A percentile compares a stretch with the other conserved stretches of the same genome.
phyloP scores from a whole-genome alignment of 805 yeast genomes.

The Schwanniomyces pseudopolymorphus region DNA sequence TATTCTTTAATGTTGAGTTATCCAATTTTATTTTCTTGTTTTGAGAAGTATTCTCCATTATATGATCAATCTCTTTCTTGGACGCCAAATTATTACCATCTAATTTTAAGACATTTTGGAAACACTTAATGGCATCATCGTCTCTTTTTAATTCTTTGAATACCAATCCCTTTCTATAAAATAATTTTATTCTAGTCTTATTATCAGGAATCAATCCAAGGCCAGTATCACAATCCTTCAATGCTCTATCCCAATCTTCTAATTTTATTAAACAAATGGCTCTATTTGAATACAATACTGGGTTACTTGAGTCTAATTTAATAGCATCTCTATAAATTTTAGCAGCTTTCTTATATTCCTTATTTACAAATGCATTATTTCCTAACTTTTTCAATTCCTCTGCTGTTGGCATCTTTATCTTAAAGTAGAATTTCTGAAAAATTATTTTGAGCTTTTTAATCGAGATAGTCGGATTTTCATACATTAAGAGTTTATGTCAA shows the following conservation, averaged over 20 bases:
- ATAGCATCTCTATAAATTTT: slow-evolving; percentile 57
- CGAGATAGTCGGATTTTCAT: not conserved
- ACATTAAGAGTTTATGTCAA: not conserved
- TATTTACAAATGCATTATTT: slow-evolving; percentile 48
- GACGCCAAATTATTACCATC: slow-evolving; percentile 45
- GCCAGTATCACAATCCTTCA: slow-evolving; percentile 52
- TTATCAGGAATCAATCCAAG: slow-evolving; percentile 28
- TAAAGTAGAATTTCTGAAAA: not conserved
- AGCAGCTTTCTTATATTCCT: slow-evolving; percentile 51
- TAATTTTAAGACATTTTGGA: slow-evolving; percentile 35
- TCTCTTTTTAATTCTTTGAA: slow-evolving; percentile 24
- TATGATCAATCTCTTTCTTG: slow-evolving; percentile 28
- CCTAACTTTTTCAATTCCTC: slow-evolving; percentile 46
- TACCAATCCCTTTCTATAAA: slow-evolving; percentile 51
- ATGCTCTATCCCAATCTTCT: slow-evolving; percentile 47
- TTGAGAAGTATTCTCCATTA: not conserved
- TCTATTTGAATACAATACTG: slow-evolving; percentile 64
- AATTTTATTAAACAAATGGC: slow-evolving; percentile 64
- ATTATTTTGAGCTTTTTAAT: not conserved
- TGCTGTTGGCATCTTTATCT: slow-evolving; percentile 11
- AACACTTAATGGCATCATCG: slow-evolving; percentile 24
- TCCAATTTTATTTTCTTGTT: slow-evolving; percentile 2
- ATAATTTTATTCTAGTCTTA: slow-evolving; percentile 45
- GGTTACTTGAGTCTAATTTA: slow-evolving; percentile 44
- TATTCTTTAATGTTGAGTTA: slow-evolving; percentile 7